Evolutionary conservation across 805 yeast genomes (phyloP).

Genomic region (Cyberlindnera samutprakarnensis): DNA sequence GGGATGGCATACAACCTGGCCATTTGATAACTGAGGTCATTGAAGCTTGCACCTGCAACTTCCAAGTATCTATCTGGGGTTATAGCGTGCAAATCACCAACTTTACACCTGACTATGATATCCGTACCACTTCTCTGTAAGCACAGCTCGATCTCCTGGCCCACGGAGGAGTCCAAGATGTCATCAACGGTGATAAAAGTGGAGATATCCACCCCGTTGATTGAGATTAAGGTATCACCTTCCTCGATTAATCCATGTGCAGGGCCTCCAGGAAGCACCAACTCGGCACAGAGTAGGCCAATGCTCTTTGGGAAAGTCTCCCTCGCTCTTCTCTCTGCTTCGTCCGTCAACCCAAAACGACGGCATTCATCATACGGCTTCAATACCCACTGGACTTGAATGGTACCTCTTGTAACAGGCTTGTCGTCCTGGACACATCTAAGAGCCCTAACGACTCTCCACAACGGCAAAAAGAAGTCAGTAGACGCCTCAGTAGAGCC

Average conservation of each 20-base stretch:
- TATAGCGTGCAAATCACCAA: slow-evolving; percentile 73
- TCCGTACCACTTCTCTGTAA: slow-evolving; percentile 73
- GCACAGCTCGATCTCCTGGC: slow-evolving; percentile 43
- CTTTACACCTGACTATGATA: slow-evolving; percentile 39
- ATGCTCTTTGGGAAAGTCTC: slow-evolving; percentile 61
- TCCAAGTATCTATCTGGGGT: slow-evolving; percentile 78
- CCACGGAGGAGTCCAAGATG: slow-evolving; percentile 67
- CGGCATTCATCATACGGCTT: slow-evolving; percentile 89
- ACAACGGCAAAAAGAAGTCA: slow-evolving; percentile 83
- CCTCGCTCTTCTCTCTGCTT: slow-evolving; percentile 66
- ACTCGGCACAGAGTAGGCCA: slow-evolving; percentile 78
- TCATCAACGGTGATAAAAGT: slow-evolving; percentile 79
- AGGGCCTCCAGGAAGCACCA: slow-evolving; percentile 80
- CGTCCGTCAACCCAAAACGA: slow-evolving; percentile 73
- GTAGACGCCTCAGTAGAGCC: slow-evolving; percentile 89
- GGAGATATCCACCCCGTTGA: slow-evolving; percentile 56
- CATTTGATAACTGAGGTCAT: slow-evolving; percentile 79
- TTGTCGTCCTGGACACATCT: slow-evolving; percentile 52
- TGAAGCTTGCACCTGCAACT: slow-evolving; percentile 83
- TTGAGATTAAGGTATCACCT: slow-evolving; percentile 76
- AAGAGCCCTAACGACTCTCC: slow-evolving; percentile 76
- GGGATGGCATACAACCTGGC: slow-evolving; percentile 83
- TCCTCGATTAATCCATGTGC: slow-evolving; percentile 66
- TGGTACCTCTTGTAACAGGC: slow-evolving; percentile 81
- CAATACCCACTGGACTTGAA: slow-evolving; percentile 83